Evolutionary conservation across 345 rosid genomes (phyloP).

Genomic region (Pelargonium nanum): DNA sequence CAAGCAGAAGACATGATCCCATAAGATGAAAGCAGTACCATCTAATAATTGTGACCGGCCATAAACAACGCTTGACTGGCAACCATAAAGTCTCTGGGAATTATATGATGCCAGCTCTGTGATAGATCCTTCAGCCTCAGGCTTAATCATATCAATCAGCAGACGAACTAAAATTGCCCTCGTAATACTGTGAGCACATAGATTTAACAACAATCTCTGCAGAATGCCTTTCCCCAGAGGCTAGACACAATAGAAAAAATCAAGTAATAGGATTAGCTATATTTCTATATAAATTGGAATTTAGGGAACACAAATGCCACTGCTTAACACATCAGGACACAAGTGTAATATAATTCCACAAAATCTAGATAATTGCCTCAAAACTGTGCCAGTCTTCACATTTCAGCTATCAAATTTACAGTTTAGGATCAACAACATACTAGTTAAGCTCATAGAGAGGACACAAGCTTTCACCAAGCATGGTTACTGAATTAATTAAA

Average conservation of each 20-base stretch:
- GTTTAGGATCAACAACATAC: neutral
- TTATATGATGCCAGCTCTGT: slow-evolving; percentile 53
- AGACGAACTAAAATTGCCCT: slow-evolving; percentile 66
- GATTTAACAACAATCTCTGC: slow-evolving; percentile 75
- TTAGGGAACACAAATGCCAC: neutral
- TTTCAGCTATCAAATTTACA: neutral
- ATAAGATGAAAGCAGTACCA: slow-evolving; percentile 37
- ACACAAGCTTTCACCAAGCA: slow-evolving; percentile 15
- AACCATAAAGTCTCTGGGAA: slow-evolving; percentile 88
- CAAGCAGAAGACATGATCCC: neutral
- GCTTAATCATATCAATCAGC: slow-evolving; percentile 70
- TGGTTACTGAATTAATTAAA: slow-evolving; percentile 6
- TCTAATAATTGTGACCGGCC: slow-evolving; percentile 80
- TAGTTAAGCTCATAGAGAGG: neutral
- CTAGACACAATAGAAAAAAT: slow-evolving; percentile 27
- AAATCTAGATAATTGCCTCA: neutral
- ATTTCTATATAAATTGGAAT: too few relatives aligned
- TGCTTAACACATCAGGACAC: neutral
- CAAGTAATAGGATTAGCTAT: neutral
- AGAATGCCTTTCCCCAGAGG: slow-evolving; percentile 95
- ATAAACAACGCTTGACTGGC: slow-evolving; percentile 79
- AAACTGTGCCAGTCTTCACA: neutral
- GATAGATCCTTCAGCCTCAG: slow-evolving; percentile 63
- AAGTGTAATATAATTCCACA: neutral
- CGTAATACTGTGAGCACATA: slow-evolving; percentile 70